These are phyloP conservation scores for Fusarium annulatum DNA, from an alignment of 2,329 filamentous ascomycete genomes.

Conservation along the genomic window DNA sequence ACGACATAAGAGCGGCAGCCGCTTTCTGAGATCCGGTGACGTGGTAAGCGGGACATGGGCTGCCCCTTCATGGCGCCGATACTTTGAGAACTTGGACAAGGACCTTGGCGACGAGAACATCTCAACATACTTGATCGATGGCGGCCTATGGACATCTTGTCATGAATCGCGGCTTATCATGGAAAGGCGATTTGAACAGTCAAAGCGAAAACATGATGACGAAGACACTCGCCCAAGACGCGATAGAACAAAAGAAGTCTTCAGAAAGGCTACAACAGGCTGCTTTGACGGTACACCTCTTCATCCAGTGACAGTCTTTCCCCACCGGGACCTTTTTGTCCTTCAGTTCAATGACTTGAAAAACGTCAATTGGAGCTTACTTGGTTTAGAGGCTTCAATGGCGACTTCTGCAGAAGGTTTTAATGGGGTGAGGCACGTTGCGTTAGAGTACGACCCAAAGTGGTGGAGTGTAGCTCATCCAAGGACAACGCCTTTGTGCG, in stretches of 20 bases:
- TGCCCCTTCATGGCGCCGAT: background rate
- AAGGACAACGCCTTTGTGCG: no score
- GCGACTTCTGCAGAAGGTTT: background rate
- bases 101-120: background rate
- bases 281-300: background rate
- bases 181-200: background rate
- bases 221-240: no score
- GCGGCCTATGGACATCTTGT: conserved; percentile 16
- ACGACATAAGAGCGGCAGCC: rapidly evolving
- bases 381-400: background rate
- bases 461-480: background rate
- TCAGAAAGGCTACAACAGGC: background rate
- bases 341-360: background rate
- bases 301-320: background rate
- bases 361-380: rapidly evolving
- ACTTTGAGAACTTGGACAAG: background rate
- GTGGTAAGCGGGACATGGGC: background rate
- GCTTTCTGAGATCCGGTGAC: no score
- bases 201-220: background rate
- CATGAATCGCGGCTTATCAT: conserved; percentile 13
- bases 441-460: conserved; percentile 6
- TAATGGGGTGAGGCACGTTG: background rate
- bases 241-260: background rate
- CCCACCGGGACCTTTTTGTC: conserved; percentile 12
- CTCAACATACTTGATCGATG: conserved; percentile 15